A percentile compares a stretch with the other conserved stretches of the same genome.
Evolutionary conservation across 805 yeast species (phyloP).

Genomic region (Kluyveromyces wickerhamii): DNA sequence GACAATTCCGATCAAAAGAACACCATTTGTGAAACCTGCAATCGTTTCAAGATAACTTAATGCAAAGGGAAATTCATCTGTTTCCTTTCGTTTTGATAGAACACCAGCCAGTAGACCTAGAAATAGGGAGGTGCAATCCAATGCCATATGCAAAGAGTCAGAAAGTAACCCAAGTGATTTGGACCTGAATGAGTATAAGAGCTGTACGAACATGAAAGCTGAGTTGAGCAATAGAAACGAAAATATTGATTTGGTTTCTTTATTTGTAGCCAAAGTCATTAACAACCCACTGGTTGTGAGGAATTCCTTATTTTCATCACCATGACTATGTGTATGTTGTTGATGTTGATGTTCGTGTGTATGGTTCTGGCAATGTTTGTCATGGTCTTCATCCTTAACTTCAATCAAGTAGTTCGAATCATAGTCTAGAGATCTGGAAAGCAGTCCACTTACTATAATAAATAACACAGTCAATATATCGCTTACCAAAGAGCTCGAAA

Average conservation of each 20-base stretch:
- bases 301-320: slow-evolving; percentile 7
- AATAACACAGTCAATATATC: slow-evolving; percentile 14
- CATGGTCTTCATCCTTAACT: slow-evolving; percentile 8
- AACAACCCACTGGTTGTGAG: slow-evolving; percentile 9
- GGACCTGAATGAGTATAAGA: slow-evolving; percentile 85
- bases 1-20: slow-evolving; percentile 78
- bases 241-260: slow-evolving; percentile 83
- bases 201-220: slow-evolving; percentile 89
- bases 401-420: slow-evolving; percentile 6
- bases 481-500: slow-evolving; percentile 9
- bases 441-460: slow-evolving; percentile 9
- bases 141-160: slow-evolving; percentile 92
- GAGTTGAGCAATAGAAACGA: slow-evolving; percentile 79
- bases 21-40: slow-evolving; percentile 94
- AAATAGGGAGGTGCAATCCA: slow-evolving; percentile 86
- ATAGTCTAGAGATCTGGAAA: slow-evolving; percentile 4
- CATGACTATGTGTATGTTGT: slow-evolving; percentile 11
- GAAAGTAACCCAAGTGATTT: slow-evolving; percentile 86
- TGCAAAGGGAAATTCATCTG: slow-evolving; percentile 79
- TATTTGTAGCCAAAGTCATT: slow-evolving; percentile 36
- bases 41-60: slow-evolving; percentile 77
- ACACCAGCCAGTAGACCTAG: slow-evolving; percentile 84
- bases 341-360: slow-evolving; percentile 7
- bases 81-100: slow-evolving; percentile 49
- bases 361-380: slow-evolving; percentile 10